A percentile compares a stretch with the other conserved stretches of the same genome.
These are phyloP conservation scores for Bipolaris victoriae DNA, from an alignment of 2,329 filamentous ascomycete genomes.

Conservation along the genomic window DNA sequence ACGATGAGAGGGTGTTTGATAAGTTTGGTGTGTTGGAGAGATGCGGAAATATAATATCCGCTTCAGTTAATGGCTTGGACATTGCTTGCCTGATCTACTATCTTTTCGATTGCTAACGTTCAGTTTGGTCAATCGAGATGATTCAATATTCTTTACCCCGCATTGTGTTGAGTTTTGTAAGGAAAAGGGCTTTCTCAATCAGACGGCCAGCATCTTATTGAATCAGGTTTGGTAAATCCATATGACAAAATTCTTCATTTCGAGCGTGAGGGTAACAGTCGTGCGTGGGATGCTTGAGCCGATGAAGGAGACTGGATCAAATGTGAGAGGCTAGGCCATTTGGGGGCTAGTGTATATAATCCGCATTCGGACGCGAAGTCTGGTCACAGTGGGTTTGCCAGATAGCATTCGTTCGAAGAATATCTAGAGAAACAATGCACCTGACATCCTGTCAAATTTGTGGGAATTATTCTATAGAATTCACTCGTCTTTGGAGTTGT, in stretches of 20 bases:
- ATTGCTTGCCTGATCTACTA: slow-evolving; percentile 15
- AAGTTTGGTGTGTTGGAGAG: slow-evolving; percentile 68
- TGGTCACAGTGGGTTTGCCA: background rate
- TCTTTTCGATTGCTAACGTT: background rate
- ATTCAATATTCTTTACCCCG: slow-evolving; percentile 12
- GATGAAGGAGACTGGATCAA: background rate
- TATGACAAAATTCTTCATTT: background rate
- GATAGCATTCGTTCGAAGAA: background rate
- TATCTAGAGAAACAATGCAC: background rate
- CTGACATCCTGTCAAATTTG: no score
- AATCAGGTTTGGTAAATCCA: background rate
- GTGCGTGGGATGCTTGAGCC: background rate
- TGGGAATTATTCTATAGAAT: no score
- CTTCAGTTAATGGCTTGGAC: slow-evolving; percentile 35
- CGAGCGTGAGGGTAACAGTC: background rate
- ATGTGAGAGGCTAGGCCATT: background rate
- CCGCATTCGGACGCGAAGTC: background rate
- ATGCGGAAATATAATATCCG: slow-evolving; percentile 61
- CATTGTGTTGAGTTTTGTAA: background rate
- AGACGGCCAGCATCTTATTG: background rate
- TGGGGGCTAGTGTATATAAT: background rate
- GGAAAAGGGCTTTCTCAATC: background rate
- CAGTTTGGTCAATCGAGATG: background rate
- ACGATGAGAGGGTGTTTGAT: slow-evolving; percentile 68
- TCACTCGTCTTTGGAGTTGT: no score